These are phyloP conservation scores for Rhododendron ovatum DNA, from an alignment of 148 eudicot species.

Conservation along the genomic window DNA sequence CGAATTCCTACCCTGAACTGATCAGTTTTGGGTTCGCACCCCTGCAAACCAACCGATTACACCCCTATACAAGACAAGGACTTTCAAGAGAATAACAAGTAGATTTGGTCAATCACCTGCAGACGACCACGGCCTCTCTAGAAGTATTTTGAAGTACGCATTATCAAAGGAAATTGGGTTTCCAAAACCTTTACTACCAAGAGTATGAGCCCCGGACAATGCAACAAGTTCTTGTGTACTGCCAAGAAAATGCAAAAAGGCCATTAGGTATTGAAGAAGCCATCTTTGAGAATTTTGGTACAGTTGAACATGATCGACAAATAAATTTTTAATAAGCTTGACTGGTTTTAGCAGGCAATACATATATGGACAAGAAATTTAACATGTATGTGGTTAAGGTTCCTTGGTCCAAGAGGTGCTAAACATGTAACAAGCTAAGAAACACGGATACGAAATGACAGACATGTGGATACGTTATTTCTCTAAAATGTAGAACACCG, in stretches of 20 bases:
- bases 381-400: not conserved
- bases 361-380: not conserved
- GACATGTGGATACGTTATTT: too few relatives aligned
- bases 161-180: slow-evolving; percentile 73
- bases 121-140: slow-evolving; percentile 77
- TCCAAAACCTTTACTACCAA: slow-evolving; percentile 96
- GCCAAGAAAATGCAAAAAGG: slow-evolving; percentile 19
- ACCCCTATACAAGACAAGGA: not conserved
- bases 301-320: not conserved
- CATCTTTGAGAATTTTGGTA: not conserved
- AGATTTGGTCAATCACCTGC: slow-evolving; percentile 43
- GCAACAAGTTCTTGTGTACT: slow-evolving; percentile 93
- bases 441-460: not conserved
- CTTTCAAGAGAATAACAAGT: not conserved
- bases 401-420: not conserved
- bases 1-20: not conserved
- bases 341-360: not conserved
- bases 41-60: not conserved
- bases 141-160: slow-evolving; percentile 83
- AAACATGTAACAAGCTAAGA: not conserved
- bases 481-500: too few relatives aligned
- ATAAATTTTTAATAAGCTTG: not conserved
- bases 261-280: not conserved
- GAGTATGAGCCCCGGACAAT: slow-evolving; percentile 91
- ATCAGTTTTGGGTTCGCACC: not conserved